phyloP scores from a whole-genome alignment of 192 early-diverging fungal species.

The Geranomyces variabilis region DNA sequence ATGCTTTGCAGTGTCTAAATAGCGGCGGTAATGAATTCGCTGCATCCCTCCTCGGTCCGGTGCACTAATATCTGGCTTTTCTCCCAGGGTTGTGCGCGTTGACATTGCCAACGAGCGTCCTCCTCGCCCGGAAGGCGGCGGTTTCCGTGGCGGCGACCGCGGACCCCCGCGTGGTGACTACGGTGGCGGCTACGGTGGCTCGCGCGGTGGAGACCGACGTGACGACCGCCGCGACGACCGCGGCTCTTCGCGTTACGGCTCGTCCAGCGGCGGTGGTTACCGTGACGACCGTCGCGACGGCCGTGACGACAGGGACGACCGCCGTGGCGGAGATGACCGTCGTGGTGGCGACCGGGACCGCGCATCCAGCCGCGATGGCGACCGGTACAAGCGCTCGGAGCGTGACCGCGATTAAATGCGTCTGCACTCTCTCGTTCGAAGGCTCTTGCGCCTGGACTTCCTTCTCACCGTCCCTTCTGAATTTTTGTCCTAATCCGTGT shows the following conservation, averaged over 20 bases:
- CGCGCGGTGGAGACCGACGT: slow-evolving; percentile 23
- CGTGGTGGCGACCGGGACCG: slow-evolving; percentile 31
- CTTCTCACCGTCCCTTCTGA: no score
- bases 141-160: slow-evolving; percentile 22
- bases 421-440: no score
- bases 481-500: no score
- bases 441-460: no score
- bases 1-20: background rate
- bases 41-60: no score
- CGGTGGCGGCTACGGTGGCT: slow-evolving; percentile 7
- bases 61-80: background rate
- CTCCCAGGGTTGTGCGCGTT: slow-evolving; percentile 63
- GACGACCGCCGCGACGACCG: slow-evolving; percentile 20
- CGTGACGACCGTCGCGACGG: slow-evolving; percentile 5
- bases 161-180: slow-evolving; percentile 10
- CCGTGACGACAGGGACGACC: slow-evolving; percentile 5
- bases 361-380: slow-evolving; percentile 13
- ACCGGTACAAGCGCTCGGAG: background rate
- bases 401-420: slow-evolving; percentile 4
- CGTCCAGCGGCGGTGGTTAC: background rate
- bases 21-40: background rate
- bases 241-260: background rate
- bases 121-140: slow-evolving; percentile 27
- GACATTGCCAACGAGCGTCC: slow-evolving; percentile 64
- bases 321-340: slow-evolving; percentile 24